Base-by-base conservation (phyloP, 768 basidiomycete genomes). In the Lentinus tigrinus region DNA sequence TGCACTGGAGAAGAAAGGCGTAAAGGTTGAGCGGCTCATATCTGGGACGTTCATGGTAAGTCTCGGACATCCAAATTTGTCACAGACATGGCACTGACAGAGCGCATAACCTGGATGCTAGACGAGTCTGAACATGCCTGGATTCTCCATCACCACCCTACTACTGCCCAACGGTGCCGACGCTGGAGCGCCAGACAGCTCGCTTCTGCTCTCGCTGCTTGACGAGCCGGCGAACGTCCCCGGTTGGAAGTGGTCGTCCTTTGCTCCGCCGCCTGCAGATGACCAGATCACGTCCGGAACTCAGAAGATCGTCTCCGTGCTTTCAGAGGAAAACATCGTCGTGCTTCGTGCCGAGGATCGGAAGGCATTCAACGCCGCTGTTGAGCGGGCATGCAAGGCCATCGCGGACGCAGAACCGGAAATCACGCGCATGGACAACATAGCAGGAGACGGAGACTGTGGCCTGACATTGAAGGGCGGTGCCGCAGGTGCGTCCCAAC, bases 61-160 rank as follows among this genome's bases (percentile, higher is more conserved):
- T 71, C 7, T 9, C 5, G 11, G 24, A 9, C 17, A 7, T 2
- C 42, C 48, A 19, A 24, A 13, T 6, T 11, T 36, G 11, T 13
- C 40, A 36, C 26, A 5, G n/a, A 19, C 48, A 43, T 3, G 19
- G 8, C 40, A 51, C 23, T 54, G 36, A 21, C 37, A 14, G 34
- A 36, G 31, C 21, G 46, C 47, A 40, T 36, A 48, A n/a, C n/a
- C n/a, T n/a, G n/a, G n/a, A n/a, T n/a, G n/a, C n/a, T 70, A 88
- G 93, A 94, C 92, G 23, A 91, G 89, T 56, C 80, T 96, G 62
- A 95, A 93, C 72, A 94, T 95, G 91, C 91, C 93, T 28, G 94
- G 94, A 2, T 91, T 95, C 70, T 94, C 92, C 16, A 75, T 96
- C 58, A 90, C 92, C 1, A 78, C 94, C 17, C 78, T 95, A 16